phyloP scores from a whole-genome alignment of 2,329 filamentous ascomycete genomes.

The Aspergillus tubingensis region DNA sequence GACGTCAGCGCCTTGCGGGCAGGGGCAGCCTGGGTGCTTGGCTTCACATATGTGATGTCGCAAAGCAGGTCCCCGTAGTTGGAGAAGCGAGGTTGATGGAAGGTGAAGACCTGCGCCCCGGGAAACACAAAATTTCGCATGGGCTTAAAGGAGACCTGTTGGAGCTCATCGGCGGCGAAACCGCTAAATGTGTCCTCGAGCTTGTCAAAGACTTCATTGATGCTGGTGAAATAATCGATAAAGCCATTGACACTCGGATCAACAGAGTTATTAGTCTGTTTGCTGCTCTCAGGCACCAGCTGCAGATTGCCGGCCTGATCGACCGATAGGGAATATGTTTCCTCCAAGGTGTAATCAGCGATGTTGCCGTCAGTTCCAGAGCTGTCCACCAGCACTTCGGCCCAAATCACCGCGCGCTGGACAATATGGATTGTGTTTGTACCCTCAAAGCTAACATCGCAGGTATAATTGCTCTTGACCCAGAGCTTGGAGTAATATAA shows the following conservation, averaged over 20 bases:
- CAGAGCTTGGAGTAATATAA: neutral
- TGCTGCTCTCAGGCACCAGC: neutral
- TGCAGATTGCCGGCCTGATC: conserved; percentile 1
- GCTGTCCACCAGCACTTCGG: neutral
- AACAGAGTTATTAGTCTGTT: neutral
- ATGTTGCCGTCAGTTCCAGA: neutral
- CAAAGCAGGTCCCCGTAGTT: conserved; percentile 6
- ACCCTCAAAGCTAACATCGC: neutral
- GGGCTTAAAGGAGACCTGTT: neutral
- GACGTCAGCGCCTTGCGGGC: no score
- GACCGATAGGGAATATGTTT: conserved; percentile 3
- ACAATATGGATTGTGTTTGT: neutral
- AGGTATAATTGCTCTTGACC: neutral
- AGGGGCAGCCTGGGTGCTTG: neutral
- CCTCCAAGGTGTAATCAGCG: neutral
- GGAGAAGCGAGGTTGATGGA: conserved; percentile 9
- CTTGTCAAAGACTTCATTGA: neutral
- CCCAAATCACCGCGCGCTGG: neutral
- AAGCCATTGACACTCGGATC: neutral
- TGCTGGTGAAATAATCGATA: neutral
- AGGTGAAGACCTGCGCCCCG: conserved; percentile 7
- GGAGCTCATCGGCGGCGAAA: neutral
- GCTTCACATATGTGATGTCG: conserved; percentile 8
- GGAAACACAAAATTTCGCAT: conserved; percentile 13
- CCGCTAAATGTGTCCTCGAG: neutral